Percentiles rank a stretch among this genome's conserved stretches.
Evolutionary conservation across 192 early-diverging fungal genomes (phyloP).

Genomic region (Umbelopsis sp.): DNA sequence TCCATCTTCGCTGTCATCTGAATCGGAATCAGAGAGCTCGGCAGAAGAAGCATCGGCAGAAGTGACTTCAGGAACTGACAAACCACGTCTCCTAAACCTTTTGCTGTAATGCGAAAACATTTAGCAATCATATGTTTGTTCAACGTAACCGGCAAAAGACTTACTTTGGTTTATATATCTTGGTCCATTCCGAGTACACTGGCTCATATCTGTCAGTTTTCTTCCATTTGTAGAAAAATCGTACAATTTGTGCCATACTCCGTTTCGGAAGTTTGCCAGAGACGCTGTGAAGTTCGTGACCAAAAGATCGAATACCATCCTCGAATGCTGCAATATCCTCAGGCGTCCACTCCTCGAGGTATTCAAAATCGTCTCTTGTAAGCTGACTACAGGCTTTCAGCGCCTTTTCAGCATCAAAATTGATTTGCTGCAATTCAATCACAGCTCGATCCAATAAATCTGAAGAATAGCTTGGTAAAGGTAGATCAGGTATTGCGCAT

Average conservation of each 20-base stretch:
- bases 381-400: slow-evolving; percentile 49
- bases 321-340: slow-evolving; percentile 60
- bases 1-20: slow-evolving; percentile 18
- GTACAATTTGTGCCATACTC: slow-evolving; percentile 57
- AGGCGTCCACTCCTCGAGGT: slow-evolving; percentile 56
- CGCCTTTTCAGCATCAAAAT: slow-evolving; percentile 61
- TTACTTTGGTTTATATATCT: slow-evolving; percentile 58
- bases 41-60: slow-evolving; percentile 24
- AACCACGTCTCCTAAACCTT: slow-evolving; percentile 42
- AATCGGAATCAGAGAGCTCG: slow-evolving; percentile 7
- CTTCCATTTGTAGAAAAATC: slow-evolving; percentile 64
- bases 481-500: slow-evolving; percentile 28
- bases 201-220: slow-evolving; percentile 58
- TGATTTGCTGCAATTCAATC: slow-evolving; percentile 46
- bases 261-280: slow-evolving; percentile 38
- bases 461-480: slow-evolving; percentile 50
- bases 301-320: slow-evolving; percentile 59
- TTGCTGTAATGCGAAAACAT: slow-evolving; percentile 33
- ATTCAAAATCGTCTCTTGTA: slow-evolving; percentile 48
- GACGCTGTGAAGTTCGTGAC: slow-evolving; percentile 67
- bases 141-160: neutral
- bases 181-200: slow-evolving; percentile 64
- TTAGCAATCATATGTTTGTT: neutral
- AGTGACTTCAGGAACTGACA: neutral
- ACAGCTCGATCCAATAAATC: slow-evolving; percentile 70